Conservation (phyloP, 805 yeast genomes). For the Zygosaccharomyces siamensis region DNA sequence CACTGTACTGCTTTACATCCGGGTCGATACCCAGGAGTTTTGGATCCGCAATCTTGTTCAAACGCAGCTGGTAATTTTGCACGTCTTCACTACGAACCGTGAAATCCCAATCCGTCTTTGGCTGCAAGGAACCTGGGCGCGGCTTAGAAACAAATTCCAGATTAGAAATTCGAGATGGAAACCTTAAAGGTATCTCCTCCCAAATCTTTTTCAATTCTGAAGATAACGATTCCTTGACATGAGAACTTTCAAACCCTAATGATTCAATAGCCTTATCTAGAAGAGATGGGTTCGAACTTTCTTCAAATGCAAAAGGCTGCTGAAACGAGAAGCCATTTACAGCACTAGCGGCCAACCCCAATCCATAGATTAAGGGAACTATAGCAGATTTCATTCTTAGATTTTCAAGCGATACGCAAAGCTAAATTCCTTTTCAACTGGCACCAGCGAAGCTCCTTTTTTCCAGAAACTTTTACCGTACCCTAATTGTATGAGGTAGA, state of each 20-base stretch:
- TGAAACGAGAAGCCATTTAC: constrained; percentile 33
- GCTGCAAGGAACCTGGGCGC: constrained; percentile 23
- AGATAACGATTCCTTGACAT: constrained; percentile 41
- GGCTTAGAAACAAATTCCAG: constrained; percentile 51
- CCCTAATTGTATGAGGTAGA: not conserved
- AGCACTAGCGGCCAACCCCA: constrained; percentile 15
- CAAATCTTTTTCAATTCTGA: constrained; percentile 49
- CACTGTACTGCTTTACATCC: constrained; percentile 72
- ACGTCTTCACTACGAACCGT: constrained; percentile 34
- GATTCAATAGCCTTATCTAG: constrained; percentile 47
- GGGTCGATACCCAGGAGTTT: constrained; percentile 68
- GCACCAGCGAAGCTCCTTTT: too few species aligned
- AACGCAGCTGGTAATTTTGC: constrained; percentile 55
- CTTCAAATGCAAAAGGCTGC: constrained; percentile 28
- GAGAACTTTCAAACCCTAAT: constrained; percentile 42
- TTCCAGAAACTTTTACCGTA: too few species aligned
- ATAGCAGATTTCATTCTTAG: not conserved
- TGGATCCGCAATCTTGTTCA: constrained; percentile 52
- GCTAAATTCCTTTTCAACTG: too few species aligned
- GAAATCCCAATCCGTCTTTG: constrained; percentile 29
- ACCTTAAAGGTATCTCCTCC: constrained; percentile 56
- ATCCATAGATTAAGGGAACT: constrained; percentile 9
- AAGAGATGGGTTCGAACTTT: constrained; percentile 29
- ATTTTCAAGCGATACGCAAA: not conserved
- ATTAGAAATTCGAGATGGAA: constrained; percentile 50